Conservation (phyloP, 306 rosid genomes). For the Alnus rubra region DNA sequence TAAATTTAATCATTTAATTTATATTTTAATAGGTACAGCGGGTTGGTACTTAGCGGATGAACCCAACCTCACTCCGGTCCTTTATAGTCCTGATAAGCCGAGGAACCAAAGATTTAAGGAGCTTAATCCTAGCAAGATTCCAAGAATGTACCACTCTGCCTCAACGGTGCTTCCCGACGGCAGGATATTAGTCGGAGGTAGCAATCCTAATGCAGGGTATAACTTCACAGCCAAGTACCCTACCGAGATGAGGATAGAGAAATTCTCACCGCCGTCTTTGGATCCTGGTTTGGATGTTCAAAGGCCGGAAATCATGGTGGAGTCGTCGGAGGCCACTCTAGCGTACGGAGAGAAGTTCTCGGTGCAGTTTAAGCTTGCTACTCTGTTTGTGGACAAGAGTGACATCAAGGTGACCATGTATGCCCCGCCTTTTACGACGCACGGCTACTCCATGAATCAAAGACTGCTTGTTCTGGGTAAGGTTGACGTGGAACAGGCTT, state of each 20-base stretch:
- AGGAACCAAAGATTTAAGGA: constrained; percentile 40
- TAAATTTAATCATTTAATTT: too few species aligned
- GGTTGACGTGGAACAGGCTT: neutral
- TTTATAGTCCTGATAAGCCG: constrained; percentile 47
- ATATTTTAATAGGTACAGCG: constrained; percentile 28
- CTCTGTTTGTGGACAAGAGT: neutral
- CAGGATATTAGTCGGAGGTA: constrained; percentile 67
- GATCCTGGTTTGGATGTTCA: constrained; percentile 11
- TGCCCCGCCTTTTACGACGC: constrained; percentile 89
- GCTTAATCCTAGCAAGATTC: constrained; percentile 30
- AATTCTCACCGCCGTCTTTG: constrained; percentile 74
- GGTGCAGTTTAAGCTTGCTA: constrained; percentile 24
- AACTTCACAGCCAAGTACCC: constrained; percentile 43
- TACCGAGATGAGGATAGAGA: constrained; percentile 73
- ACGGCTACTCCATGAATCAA: constrained; percentile 78
- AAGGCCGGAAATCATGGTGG: constrained; percentile 38
- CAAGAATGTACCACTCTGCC: constrained; percentile 87
- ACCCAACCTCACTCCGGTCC: constrained; percentile 53
- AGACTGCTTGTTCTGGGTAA: constrained; percentile 47
- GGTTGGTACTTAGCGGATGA: constrained; percentile 78
- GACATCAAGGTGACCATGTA: constrained; percentile 59
- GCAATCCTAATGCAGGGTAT: constrained; percentile 77
- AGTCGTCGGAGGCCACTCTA: neutral
- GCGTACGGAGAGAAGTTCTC: constrained; percentile 25
- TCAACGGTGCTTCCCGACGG: constrained; percentile 74